phyloP scores from a whole-genome alignment of 2,329 filamentous ascomycete genomes.

The Clarireedia hainanense region DNA sequence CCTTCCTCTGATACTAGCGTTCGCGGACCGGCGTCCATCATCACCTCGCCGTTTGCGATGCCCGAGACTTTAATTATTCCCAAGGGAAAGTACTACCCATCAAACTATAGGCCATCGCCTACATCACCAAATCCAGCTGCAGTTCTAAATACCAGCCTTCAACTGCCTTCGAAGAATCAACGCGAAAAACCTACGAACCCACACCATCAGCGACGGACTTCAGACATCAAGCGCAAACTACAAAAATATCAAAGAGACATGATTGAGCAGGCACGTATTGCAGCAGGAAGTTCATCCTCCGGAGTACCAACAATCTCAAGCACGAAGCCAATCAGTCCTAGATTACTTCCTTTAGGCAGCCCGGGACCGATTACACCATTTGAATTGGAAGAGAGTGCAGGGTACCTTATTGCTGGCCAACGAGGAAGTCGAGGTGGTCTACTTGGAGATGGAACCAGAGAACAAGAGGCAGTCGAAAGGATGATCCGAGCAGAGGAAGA shows the following conservation, averaged over 20 bases:
- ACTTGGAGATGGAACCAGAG: slow-evolving; percentile 3
- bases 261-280: slow-evolving; percentile 48
- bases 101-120: slow-evolving; percentile 43
- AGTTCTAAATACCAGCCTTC: slow-evolving; percentile 20
- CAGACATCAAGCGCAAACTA: slow-evolving; percentile 43
- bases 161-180: slow-evolving; percentile 25
- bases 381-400: slow-evolving; percentile 38
- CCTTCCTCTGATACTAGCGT: slow-evolving; percentile 7
- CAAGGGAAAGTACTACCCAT: slow-evolving; percentile 56
- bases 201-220: slow-evolving; percentile 33
- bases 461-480: slow-evolving; percentile 3
- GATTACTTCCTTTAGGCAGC: slow-evolving; percentile 46
- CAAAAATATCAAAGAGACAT: slow-evolving; percentile 55
- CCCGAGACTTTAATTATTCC: slow-evolving; percentile 33
- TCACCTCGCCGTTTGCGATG: slow-evolving; percentile 10
- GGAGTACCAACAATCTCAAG: slow-evolving; percentile 21
- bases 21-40: slow-evolving; percentile 6
- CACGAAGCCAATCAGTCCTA: slow-evolving; percentile 41
- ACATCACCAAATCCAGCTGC: slow-evolving; percentile 13
- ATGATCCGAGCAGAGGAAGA: slow-evolving; percentile 7
- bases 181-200: slow-evolving; percentile 26
- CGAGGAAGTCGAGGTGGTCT: slow-evolving; percentile 4
- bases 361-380: slow-evolving; percentile 56
- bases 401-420: slow-evolving; percentile 22
- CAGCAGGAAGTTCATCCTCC: slow-evolving; percentile 21